A percentile compares a stretch with the other conserved stretches of the same genome.
These are phyloP conservation scores for Colletotrichum cereale DNA, from an alignment of 2,329 filamentous ascomycete genomes.

Conservation along the genomic window DNA sequence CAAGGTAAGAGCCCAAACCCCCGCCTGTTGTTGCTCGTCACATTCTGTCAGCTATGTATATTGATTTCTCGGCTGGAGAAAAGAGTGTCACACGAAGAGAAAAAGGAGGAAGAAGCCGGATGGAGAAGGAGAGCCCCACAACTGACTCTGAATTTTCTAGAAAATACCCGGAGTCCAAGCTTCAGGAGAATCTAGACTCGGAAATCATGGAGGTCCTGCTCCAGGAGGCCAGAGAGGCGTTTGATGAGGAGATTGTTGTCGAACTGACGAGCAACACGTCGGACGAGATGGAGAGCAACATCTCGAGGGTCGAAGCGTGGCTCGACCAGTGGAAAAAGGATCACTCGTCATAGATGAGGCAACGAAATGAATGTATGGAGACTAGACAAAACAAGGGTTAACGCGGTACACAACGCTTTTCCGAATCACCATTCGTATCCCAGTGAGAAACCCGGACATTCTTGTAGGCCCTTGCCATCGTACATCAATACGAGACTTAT, in stretches of 20 bases:
- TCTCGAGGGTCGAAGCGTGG: conserved; percentile 88
- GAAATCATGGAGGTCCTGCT: conserved; percentile 98
- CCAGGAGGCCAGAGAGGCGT: conserved; percentile 89
- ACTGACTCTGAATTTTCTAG: conserved; percentile 52
- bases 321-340: conserved; percentile 84
- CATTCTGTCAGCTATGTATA: not conserved
- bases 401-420: not conserved
- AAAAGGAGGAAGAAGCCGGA: not conserved
- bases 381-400: not conserved
- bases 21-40: not conserved
- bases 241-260: conserved; percentile 88
- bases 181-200: conserved; percentile 95
- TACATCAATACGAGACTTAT: not conserved
- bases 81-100: too few species aligned
- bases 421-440: not conserved
- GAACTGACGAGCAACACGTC: conserved; percentile 85
- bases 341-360: conserved; percentile 26
- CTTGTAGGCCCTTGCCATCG: not conserved
- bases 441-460: not conserved
- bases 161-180: conserved; percentile 86
- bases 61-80: not conserved
- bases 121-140: not conserved
- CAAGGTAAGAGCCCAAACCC: conserved; percentile 64
- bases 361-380: conserved; percentile 42
- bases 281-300: conserved; percentile 89